Conservation (phyloP, 163 green algal species). For the Chlorella variabilis region DNA sequence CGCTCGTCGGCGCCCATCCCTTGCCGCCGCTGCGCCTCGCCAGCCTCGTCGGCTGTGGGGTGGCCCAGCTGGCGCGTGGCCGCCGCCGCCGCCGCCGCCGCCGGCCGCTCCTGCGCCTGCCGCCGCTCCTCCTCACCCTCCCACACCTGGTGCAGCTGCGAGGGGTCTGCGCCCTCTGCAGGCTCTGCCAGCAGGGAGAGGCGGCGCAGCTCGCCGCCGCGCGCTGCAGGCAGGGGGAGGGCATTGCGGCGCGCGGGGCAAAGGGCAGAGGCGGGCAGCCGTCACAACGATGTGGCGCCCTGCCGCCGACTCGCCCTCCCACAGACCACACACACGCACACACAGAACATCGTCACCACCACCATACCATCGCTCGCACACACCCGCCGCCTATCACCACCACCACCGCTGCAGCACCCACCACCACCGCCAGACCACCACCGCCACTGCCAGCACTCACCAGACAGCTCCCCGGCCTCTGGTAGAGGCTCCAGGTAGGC, state of each 20-base stretch:
- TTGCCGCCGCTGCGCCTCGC: neutral
- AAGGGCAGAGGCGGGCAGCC: neutral
- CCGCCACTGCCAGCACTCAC: too few relatives aligned
- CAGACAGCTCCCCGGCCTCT: conserved; percentile 4
- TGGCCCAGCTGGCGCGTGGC: conserved; percentile 6
- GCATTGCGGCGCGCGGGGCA: too few relatives aligned
- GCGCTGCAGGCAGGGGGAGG: conserved; percentile 8
- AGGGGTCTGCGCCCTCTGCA: neutral
- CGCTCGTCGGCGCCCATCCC: neutral
- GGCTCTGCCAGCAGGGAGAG: neutral
- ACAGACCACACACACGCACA: too few relatives aligned
- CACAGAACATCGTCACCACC: too few relatives aligned
- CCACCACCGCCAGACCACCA: too few relatives aligned
- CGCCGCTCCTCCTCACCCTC: neutral
- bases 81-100: neutral
- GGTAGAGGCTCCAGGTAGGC: conserved; percentile 18
- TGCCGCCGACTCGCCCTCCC: too few relatives aligned
- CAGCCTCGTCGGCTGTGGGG: neutral
- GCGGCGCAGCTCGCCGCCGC: neutral
- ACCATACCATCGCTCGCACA: too few relatives aligned
- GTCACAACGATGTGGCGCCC: neutral
- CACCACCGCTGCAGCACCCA: too few relatives aligned
- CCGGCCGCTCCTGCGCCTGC: too few relatives aligned
- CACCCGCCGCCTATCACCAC: too few relatives aligned
- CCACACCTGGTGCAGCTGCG: neutral